Conservation (phyloP, 768 basidiomycete species). For the Lentinula detonsa region DNA sequence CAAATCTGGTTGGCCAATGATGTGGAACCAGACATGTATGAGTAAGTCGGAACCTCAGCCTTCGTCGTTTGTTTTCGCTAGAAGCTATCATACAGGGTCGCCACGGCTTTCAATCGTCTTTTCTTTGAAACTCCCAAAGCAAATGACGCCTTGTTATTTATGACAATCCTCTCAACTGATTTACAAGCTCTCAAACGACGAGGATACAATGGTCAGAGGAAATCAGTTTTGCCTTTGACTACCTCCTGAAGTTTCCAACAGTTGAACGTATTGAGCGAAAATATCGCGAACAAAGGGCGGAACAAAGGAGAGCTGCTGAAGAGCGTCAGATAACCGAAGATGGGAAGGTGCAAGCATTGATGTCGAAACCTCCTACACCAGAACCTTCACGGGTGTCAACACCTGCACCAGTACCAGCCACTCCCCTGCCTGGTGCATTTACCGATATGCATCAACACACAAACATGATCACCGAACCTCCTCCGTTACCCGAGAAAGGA, state of each 20-base stretch:
- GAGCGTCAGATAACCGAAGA: conserved; percentile 13
- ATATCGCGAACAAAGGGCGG: conserved; percentile 60
- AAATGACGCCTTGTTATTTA: conserved; percentile 85
- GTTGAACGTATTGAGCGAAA: conserved; percentile 90
- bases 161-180: conserved; percentile 92
- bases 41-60: conserved; percentile 48
- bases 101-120: conserved; percentile 74
- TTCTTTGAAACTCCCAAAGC: conserved; percentile 75
- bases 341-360: conserved; percentile 25
- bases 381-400: conserved; percentile 11
- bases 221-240: neutral
- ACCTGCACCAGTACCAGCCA: conserved; percentile 14
- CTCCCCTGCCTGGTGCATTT: conserved; percentile 7
- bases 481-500: neutral
- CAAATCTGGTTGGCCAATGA: conserved; percentile 75
- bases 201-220: conserved; percentile 71
- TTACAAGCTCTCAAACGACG: conserved; percentile 72
- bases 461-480: neutral
- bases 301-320: conserved; percentile 32
- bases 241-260: conserved; percentile 19
- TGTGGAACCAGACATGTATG: conserved; percentile 82
- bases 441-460: neutral
- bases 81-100: conserved; percentile 49
- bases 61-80: neutral
- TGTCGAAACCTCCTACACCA: conserved; percentile 1